Evolutionary conservation across 2,329 filamentous ascomycete genomes (phyloP), one percentile per base, ranked within the genome.

Genomic region (Aspergillus fumigatus): DNA sequence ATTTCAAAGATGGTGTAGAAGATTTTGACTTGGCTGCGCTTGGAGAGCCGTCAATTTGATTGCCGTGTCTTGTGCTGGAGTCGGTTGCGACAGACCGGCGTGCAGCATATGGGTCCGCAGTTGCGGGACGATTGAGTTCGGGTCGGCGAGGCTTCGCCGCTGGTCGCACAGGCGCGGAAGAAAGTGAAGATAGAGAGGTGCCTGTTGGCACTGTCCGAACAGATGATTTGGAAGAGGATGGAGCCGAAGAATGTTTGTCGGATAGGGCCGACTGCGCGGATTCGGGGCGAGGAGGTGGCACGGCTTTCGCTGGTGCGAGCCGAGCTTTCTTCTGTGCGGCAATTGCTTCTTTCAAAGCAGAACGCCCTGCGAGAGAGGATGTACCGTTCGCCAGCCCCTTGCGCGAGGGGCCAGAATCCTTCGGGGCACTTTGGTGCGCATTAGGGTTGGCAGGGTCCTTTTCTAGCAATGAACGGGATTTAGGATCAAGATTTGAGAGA

Each of bases 271-370:
- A 80, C 66, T 82, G 82, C 50, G 82, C 82, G 58, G 83, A 84
- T 65, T 76, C 82, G n/a, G 83, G 82, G 19, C 82, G 77, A 50
- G 82, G 78, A 23, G 79, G 78, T 49, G 79, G 71, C 70, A 61
- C 35, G 27, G 43, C 43, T 47, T 76, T 75, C 11, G 71, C 65
- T 43, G 75, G 75, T 47, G 74, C 75, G 17, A 67, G 43, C 53
- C 76, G 67, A 50, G 80, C 82, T 57, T 78, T 90, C 75, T 91
- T 92, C 69, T 93, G 88, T 5, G 91, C 92, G 67, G 91, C 77
- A 80, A 97, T 92, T 3, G 90, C 81, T 66, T 96, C 92, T 61
- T 90, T 88, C 26, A 97, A 75, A 10, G 89, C 89, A 10, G 75
- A 76, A 40, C 81, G 68, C 43, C 65, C 60, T 40, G 62, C 55